Conservation (phyloP, 176 grass and related monocot genomes). For the Coix lacrymajobi region DNA sequence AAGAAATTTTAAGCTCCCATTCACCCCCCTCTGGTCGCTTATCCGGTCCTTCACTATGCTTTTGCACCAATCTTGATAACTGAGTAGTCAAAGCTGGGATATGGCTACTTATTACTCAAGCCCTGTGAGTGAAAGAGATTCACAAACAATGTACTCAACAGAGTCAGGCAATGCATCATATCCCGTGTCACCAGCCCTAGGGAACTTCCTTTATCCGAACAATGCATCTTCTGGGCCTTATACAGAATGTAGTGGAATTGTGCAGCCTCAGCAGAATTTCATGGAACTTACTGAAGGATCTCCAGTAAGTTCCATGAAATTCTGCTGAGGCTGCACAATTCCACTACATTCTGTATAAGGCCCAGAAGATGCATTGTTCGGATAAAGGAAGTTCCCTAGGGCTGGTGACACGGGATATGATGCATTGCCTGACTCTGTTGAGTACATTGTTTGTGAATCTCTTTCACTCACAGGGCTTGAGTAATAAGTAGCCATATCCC, state of each 20-base stretch:
- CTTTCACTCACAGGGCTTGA: conserved; percentile 60
- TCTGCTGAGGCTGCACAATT: conserved; percentile 51
- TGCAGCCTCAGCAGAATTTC: conserved; percentile 54
- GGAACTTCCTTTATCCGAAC: conserved; percentile 67
- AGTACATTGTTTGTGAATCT: conserved; percentile 58
- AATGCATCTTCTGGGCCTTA: conserved; percentile 54
- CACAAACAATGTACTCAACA: conserved; percentile 49
- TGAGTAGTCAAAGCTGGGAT: conserved; percentile 32
- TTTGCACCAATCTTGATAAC: conserved; percentile 17
- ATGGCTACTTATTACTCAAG: conserved; percentile 81
- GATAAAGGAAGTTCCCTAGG: conserved; percentile 71
- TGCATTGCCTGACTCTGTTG: conserved; percentile 35
- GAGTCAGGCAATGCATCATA: conserved; percentile 54
- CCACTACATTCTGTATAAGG: conserved; percentile 60
- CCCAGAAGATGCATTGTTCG: conserved; percentile 49
- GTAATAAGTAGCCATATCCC: conserved; percentile 73
- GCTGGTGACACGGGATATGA: conserved; percentile 63
- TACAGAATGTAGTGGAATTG: conserved; percentile 56
- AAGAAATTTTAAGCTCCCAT: too few relatives aligned
- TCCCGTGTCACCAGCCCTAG: conserved; percentile 50
- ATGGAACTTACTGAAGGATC: conserved; percentile 47
- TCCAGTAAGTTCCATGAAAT: conserved; percentile 49
- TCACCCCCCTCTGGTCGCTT: too few relatives aligned
- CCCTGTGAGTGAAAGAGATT: conserved; percentile 63
- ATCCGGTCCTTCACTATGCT: too few relatives aligned